phyloP scores from a whole-genome alignment of 345 rosid species.

The Kandelia obovata region DNA sequence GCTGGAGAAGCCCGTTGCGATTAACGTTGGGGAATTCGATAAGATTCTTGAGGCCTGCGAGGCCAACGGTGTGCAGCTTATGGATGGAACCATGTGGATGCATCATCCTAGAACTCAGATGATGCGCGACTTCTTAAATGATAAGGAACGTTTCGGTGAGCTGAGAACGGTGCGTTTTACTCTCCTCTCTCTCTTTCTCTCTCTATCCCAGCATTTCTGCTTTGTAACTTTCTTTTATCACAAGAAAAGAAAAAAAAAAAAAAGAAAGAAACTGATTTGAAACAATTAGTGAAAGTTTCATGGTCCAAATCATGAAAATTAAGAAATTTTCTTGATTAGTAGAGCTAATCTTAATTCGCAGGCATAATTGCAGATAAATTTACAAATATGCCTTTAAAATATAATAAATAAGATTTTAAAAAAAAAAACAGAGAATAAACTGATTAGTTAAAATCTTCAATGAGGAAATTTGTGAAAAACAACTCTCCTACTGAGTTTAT shows the following conservation, averaged over 20 bases:
- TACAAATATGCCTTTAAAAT: no score
- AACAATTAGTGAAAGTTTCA: no score
- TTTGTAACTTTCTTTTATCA: not conserved
- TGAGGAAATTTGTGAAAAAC: no score
- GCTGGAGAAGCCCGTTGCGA: constrained; percentile 74
- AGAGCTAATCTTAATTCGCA: no score
- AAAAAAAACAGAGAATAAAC: no score
- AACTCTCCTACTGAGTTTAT: no score
- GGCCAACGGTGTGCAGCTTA: constrained; percentile 59
- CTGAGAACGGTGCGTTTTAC: constrained; percentile 41
- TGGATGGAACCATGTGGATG: constrained; percentile 95
- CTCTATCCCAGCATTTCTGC: not conserved
- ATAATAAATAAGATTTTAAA: no score
- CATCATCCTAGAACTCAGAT: constrained; percentile 59
- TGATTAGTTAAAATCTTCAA: no score
- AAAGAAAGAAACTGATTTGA: not conserved
- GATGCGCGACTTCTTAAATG: constrained; percentile 49
- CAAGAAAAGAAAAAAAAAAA: not conserved
- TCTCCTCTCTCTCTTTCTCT: not conserved
- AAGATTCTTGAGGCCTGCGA: constrained; percentile 57
- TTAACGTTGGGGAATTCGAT: constrained; percentile 56
- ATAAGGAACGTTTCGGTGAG: constrained; percentile 52
- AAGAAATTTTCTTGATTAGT: no score
- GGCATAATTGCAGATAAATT: no score
- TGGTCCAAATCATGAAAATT: no score